Base-by-base conservation (phyloP, 2,329 filamentous ascomycete genomes). In the Huntiella bhutanensis region DNA sequence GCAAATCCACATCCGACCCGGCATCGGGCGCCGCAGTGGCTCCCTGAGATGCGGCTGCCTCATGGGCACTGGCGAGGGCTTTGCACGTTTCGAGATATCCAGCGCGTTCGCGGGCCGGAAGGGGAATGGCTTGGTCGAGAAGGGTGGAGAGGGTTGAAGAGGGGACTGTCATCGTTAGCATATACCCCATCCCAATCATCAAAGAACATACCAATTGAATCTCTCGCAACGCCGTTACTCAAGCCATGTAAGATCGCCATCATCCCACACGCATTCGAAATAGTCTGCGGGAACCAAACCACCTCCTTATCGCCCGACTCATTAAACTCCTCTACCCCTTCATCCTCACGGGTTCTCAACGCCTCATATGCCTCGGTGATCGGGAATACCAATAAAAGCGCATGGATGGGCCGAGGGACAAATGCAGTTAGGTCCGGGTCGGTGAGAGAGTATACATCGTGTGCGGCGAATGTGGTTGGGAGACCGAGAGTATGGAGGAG, bases 271-370 rank as follows among this genome's bases (percentile, higher is more conserved):
- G 88, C 85, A 59, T 96, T 93, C 51, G 82, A 74, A 55, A 96
- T 95, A 0, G 87, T 96, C 65, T 96, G 88, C 54, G 76, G 82
- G 70, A 87, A 96, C 91, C 88, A 98, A 5, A 93, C 57, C 0
- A 95, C 83, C 57, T 95, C 84, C 0, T 56, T 57, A 1, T 70
- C 63, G 1, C 86, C 86, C 13, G 67, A 69, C 38, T 80, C 81
- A 0, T 60, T 58, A 64, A 94, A 94, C 35, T 77, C 73, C 2
- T 64, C 53, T 37, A 66, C 65, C 16, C 69, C 59, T 43, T 66
- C 65, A 63, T 95, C 87, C 65, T 94, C 87, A 38, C 74, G 67
- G 48, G 72, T 60, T 32, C 87, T 80, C 58, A 80, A 76, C 50
- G 70, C 72, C 64, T 94, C 82, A 69, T 94, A 95, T 37, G 73